Evolutionary conservation across 495 filamentous ascomycete species (phyloP).

Genomic region (Penicillium salamii): DNA sequence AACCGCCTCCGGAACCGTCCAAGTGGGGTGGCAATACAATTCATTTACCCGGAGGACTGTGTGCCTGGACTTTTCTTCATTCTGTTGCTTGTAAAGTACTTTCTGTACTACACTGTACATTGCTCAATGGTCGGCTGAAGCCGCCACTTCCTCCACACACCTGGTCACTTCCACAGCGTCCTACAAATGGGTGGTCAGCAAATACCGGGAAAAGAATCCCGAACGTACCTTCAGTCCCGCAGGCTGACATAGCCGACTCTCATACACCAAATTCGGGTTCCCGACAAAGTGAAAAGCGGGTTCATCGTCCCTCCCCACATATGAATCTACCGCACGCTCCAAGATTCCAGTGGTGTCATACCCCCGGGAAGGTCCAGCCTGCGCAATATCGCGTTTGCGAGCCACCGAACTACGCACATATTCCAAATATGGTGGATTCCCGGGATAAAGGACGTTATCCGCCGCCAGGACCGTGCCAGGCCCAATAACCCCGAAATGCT

Average conservation of each 20-base stretch:
- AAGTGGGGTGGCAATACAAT: slow-evolving; percentile 16
- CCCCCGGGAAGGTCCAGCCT: slow-evolving; percentile 26
- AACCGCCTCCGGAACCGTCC: not conserved
- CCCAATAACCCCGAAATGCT: slow-evolving; percentile 60
- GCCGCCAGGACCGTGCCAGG: slow-evolving; percentile 62
- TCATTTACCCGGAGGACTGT: too few species aligned
- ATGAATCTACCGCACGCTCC: slow-evolving; percentile 26
- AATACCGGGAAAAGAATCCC: not conserved
- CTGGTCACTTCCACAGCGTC: slow-evolving; percentile 71
- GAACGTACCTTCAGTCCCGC: slow-evolving; percentile 38
- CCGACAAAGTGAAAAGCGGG: slow-evolving; percentile 51
- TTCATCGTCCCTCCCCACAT: slow-evolving; percentile 34
- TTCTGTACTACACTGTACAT: not conserved
- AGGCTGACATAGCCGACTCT: slow-evolving; percentile 62
- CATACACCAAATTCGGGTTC: slow-evolving; percentile 68
- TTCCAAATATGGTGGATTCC: slow-evolving; percentile 69
- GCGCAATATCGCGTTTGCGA: slow-evolving; percentile 32
- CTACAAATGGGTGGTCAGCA: slow-evolving; percentile 37
- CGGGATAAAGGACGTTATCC: slow-evolving; percentile 73
- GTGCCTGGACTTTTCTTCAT: not conserved
- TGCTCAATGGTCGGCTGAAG: not conserved
- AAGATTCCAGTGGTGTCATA: slow-evolving; percentile 31
- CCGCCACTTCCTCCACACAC: slow-evolving; percentile 45
- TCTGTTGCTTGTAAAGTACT: not conserved
- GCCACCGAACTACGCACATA: slow-evolving; percentile 37